Evolutionary conservation across 2,329 filamentous ascomycete species (phyloP).

Genomic region (Moelleriella libera): DNA sequence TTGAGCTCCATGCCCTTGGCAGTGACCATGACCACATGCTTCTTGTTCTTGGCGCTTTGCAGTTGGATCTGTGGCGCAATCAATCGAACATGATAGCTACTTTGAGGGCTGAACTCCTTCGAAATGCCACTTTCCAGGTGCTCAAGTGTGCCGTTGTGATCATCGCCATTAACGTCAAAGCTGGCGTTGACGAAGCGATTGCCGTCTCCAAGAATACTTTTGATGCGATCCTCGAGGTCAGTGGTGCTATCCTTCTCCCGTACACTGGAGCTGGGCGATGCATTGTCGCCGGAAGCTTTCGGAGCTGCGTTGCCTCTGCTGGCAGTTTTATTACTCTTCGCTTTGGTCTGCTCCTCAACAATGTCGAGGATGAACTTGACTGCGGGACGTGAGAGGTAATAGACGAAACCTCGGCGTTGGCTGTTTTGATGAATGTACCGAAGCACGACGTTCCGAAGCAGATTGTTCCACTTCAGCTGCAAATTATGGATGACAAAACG

Average conservation of each 20-base stretch:
- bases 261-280: slow-evolving; percentile 22
- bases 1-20: slow-evolving; percentile 98
- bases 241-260: slow-evolving; percentile 43
- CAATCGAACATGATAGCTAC: slow-evolving; percentile 85
- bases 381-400: slow-evolving; percentile 89
- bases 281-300: slow-evolving; percentile 13
- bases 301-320: slow-evolving; percentile 8
- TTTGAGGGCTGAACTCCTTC: slow-evolving; percentile 77
- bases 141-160: slow-evolving; percentile 31
- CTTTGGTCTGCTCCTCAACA: slow-evolving; percentile 81
- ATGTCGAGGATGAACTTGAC: slow-evolving; percentile 98
- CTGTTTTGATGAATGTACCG: slow-evolving; percentile 96
- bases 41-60: slow-evolving; percentile 95
- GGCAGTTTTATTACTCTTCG: slow-evolving; percentile 29
- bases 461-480: slow-evolving; percentile 97
- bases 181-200: slow-evolving; percentile 53
- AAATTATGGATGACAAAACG: slow-evolving; percentile 96
- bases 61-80: slow-evolving; percentile 97
- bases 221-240: slow-evolving; percentile 72
- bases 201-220: slow-evolving; percentile 72
- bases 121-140: slow-evolving; percentile 65
- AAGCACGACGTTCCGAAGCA: slow-evolving; percentile 86
- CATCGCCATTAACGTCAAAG: slow-evolving; percentile 18
- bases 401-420: slow-evolving; percentile 89
- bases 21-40: slow-evolving; percentile 90